Base-by-base conservation (phyloP, 1,139 yeast species). In the Spathaspora sp. region DNA sequence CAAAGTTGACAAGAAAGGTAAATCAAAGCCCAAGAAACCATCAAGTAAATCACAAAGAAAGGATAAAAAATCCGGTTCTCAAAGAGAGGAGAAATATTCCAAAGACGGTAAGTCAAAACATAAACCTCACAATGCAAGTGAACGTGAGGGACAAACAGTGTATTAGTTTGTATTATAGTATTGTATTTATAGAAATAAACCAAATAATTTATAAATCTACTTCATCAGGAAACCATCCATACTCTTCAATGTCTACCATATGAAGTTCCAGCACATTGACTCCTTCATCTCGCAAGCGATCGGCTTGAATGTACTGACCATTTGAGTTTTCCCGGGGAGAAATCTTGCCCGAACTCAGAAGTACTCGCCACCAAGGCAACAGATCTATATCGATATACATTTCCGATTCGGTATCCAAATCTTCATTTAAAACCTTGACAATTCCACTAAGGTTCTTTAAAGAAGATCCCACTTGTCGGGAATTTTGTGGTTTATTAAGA, bases 311-410 rank as follows among this genome's bases (percentile, higher is more conserved):
- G 25, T 63, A 57, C 39, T 74, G 76, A n/a, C 80, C 75, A 23
- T 60, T 63, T 2, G 66, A 55, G 31, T 68, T 60, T 1, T 68
- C 80, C 25, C 89, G 64, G 1, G 78, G 76, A 1, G 90, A 78
- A 2, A 87, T 81, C 27, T 66, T 69, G 0, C 95, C 95, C 16
- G 78, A 67, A 15, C 86, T 70, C 42, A 78, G 76, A 16, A 87
- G 67, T 1, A 87, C 88, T 44, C 95, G 67, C 91, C 93, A 86
- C 95, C 95, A 87, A 1, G 95, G 95, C 8, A 86, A 77, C 8
- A 66, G 67, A 0, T 53, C 62, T 2, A 56, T 39, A 37, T 71
- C 60, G 25, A 65, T 54, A 44, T 41, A 55, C 24, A 57, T 60
- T 18, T 56, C 59, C 3, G 50, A 41, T 2, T 44, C 50, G 9